A percentile compares a stretch with the other conserved stretches of the same genome.
phyloP scores from a whole-genome alignment of 2,329 filamentous ascomycete species.

The Botrytis galanthina region DNA sequence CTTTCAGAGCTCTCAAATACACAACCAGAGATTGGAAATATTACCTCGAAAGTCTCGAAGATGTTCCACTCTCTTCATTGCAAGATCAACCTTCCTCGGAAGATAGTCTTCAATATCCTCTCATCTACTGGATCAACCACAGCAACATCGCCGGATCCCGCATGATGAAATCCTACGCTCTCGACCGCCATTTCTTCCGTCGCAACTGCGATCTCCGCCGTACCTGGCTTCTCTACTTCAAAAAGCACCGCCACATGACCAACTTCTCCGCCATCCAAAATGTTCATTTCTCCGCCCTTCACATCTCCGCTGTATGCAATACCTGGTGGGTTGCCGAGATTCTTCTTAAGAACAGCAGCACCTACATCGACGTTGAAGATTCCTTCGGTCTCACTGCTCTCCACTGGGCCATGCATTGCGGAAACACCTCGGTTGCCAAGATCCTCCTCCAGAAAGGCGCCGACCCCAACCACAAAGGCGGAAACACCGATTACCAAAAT shows the following conservation, averaged over 20 bases:
- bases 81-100: slow-evolving; percentile 21
- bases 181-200: slow-evolving; percentile 18
- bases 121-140: slow-evolving; percentile 20
- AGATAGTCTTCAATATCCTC: slow-evolving; percentile 20
- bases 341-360: slow-evolving; percentile 17
- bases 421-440: slow-evolving; percentile 11
- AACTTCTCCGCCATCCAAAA: slow-evolving; percentile 23
- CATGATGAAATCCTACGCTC: slow-evolving; percentile 18
- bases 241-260: slow-evolving; percentile 21
- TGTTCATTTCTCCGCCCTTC: slow-evolving; percentile 18
- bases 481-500: slow-evolving; percentile 8
- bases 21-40: slow-evolving; percentile 20
- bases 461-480: slow-evolving; percentile 17
- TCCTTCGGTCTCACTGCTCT: slow-evolving; percentile 18
- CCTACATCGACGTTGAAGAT: slow-evolving; percentile 18
- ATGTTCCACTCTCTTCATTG: slow-evolving; percentile 17
- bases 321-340: slow-evolving; percentile 20
- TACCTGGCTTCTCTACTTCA: slow-evolving; percentile 21
- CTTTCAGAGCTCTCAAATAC: slow-evolving; percentile 18
- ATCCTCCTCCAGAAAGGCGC: slow-evolving; percentile 17
- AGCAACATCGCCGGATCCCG: slow-evolving; percentile 18
- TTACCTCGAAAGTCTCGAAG: slow-evolving; percentile 20
- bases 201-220: slow-evolving; percentile 18
- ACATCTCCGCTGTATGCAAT: slow-evolving; percentile 18
- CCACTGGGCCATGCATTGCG: slow-evolving; percentile 19